These are phyloP conservation scores for Trametes gibbosa DNA, from an alignment of 768 basidiomycete species.

Conservation along the genomic window DNA sequence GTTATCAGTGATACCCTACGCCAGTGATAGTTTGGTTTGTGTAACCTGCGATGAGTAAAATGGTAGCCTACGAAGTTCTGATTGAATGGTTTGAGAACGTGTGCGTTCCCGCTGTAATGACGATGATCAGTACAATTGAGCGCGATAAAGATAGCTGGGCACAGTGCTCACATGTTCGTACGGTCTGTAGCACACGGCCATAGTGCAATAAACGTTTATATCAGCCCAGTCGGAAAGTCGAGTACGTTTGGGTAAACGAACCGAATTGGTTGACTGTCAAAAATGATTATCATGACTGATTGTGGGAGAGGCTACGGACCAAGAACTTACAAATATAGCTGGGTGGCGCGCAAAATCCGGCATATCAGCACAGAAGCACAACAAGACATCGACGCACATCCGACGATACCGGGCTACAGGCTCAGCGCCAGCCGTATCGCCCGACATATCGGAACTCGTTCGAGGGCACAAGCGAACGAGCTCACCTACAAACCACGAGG, in stretches of 20 bases:
- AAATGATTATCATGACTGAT: background rate
- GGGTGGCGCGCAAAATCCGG: background rate
- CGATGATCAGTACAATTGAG: background rate
- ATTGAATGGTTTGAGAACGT: constrained; percentile 51
- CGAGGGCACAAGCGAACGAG: background rate
- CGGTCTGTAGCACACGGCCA: constrained; percentile 43
- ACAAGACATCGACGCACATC: too few species aligned
- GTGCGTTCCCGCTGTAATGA: constrained; percentile 48
- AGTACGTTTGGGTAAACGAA: constrained; percentile 4
- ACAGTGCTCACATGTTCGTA: constrained; percentile 47
- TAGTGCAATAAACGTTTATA: background rate
- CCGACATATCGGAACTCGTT: background rate
- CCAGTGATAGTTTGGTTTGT: background rate
- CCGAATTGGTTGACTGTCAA: constrained; percentile 24
- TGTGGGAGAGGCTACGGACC: background rate
- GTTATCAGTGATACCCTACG: constrained; percentile 49
- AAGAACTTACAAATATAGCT: constrained; percentile 48
- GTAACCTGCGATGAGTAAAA: background rate
- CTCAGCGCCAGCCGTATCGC: too few species aligned
- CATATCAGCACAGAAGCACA: background rate
- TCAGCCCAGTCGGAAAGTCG: too few species aligned
- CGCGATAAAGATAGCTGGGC: background rate
- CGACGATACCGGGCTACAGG: too few species aligned
- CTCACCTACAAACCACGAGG: constrained; percentile 48
- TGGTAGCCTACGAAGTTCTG: constrained; percentile 43